Base-by-base conservation (phyloP, 1,284 basidiomycete genomes). In the Fomitopsis betulina region DNA sequence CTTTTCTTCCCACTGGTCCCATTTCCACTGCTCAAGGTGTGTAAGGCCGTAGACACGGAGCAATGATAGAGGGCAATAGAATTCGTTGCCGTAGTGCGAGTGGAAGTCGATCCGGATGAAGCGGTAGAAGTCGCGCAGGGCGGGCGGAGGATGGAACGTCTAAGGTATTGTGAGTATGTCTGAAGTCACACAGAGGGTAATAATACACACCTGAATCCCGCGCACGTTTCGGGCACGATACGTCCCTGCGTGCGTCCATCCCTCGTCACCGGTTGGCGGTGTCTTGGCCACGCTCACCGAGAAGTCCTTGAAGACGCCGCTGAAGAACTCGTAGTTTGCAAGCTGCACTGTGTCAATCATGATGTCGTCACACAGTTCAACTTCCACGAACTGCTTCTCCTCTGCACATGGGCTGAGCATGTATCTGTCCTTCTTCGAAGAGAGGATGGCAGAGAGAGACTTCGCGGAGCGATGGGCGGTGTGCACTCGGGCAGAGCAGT, bases 321-420 rank as follows among this genome's bases (percentile, higher is more conserved):
- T 95, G 76, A 98, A 99, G 77, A 98, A 98, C 75, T 99, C 96
- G 72, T 93, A 97, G 68, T 98, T 97, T 55, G 95, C 96, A 6
- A 99, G 77, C 70, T 98, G 95, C 53, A 99, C 84, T 0, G 95
- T 96, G 72, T 99, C 96, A 67, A 98, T 94, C 39, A 91, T 80
- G 65, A 99, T 95, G 71, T 98, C 96, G 65, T 98, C 96, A 75
- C 97, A 99, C 6, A 98, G 85, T 74, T 99, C 97, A 45, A 98
- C 89, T 30, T 98, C 86, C 21, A 98, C 91, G 73, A 88, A 98
- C 68, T 97, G 93, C 32, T 81, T 76, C 60, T 80, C 73, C 57
- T 80, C 77, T 27, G 83, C 81, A 68, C 97, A 99, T 0, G 96
- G 96, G 55, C 91, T 94, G 62, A 98, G 88, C 96, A 99, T 97